Evolutionary conservation across 202 grass and related monocot species (phyloP), one percentile per base, ranked within the genome.

Genomic region (Tripidium arundinaceum): DNA sequence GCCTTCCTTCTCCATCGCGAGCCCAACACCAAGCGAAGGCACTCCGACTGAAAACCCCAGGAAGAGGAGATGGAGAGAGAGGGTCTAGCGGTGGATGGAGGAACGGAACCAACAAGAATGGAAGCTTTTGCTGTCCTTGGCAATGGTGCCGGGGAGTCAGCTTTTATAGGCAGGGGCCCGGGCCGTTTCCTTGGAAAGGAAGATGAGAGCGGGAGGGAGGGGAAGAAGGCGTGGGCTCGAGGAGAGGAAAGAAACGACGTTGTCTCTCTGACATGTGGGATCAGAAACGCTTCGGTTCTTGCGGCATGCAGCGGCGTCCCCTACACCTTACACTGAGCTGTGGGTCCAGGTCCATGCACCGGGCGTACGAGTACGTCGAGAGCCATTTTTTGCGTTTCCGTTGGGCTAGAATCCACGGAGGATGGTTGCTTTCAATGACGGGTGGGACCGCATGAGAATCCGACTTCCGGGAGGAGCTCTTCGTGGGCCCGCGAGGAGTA

Each of bases 131-230:
- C 3, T 79, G 80, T 3, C 29, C 29, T 31, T 31, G 80, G 75
- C 26, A 78, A 87, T 69, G 60, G 80, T 41, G 75, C 47, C 47
- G 74, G 25, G 9, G 60, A n/a, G 46, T 65, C 26, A 21, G 60
- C 68, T 79, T 83, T 87, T 87, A 83, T 87, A 62, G 79, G 28
- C 45, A 12, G 27, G 11, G 46, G 16, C 4, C 16, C 28, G 1
- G 29, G 74, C 0, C 62, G 40, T 50, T 82, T 55, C 65, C 75
- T 74, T 87, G 86, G 49, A 33, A 75, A 75, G 54, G 65, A 87
- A 73, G 74, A 31, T 3, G 29, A 31, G 29, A 31, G 29, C 29
- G 29, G n/a, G 22, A 7, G 42, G 26, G 5, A 18, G 16, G 62
- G 22, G 38, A 22, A 29, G 18, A 42, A 77, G 16, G 39, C 39